Conservation (phyloP, 106 monocot genomes). For the Dactylorhiza incarnata region DNA sequence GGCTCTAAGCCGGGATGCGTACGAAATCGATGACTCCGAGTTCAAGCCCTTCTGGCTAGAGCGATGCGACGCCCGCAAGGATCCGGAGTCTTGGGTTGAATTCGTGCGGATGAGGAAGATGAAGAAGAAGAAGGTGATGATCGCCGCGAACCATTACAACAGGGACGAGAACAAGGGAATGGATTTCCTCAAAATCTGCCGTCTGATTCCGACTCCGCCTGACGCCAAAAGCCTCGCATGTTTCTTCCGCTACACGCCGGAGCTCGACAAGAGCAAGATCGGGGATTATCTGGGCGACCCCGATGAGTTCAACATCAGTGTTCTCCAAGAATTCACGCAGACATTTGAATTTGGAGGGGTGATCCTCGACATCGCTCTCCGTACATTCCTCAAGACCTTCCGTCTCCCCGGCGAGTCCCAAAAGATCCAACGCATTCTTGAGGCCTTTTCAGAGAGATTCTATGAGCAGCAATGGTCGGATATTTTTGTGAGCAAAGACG, state of each 20-base stretch:
- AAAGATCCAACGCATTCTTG: constrained; percentile 84
- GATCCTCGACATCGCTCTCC: constrained; percentile 61
- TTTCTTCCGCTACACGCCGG: constrained; percentile 81
- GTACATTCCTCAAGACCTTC: constrained; percentile 75
- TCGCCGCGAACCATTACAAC: constrained; percentile 83
- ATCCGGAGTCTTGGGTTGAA: constrained; percentile 46
- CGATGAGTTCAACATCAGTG: constrained; percentile 57
- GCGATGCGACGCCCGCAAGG: constrained; percentile 16
- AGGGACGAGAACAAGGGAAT: constrained; percentile 80
- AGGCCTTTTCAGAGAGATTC: constrained; percentile 77
- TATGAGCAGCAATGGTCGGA: constrained; percentile 64
- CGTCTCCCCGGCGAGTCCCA: constrained; percentile 92
- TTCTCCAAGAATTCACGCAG: constrained; percentile 54
- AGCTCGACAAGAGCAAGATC: constrained; percentile 77
- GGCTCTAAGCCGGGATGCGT: constrained; percentile 13
- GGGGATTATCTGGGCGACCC: constrained; percentile 81
- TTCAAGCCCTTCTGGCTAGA: constrained; percentile 65
- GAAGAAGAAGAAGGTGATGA: constrained; percentile 58
- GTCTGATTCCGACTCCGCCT: constrained; percentile 45
- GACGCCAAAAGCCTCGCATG: constrained; percentile 48
- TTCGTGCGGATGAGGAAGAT: constrained; percentile 66
- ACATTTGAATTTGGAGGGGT: constrained; percentile 73
- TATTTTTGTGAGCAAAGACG: constrained; percentile 71
- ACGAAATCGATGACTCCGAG: constrained; percentile 40
- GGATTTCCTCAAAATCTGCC: constrained; percentile 36